Conservation (phyloP, 1,139 yeast genomes). For the Kazachstania sp. region DNA sequence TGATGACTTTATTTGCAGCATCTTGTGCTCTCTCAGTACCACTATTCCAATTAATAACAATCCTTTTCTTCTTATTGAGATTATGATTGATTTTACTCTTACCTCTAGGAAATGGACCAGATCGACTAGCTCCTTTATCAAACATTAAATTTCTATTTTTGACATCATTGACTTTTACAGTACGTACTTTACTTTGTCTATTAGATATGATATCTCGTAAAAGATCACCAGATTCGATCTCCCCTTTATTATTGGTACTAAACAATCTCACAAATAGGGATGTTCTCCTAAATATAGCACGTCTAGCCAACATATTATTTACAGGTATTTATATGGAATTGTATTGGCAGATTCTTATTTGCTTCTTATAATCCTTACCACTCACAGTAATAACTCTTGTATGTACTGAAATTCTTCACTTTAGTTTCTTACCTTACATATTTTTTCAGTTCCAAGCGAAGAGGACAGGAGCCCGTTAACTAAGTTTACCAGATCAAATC, state of each 20-base stretch:
- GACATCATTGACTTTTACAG: not conserved
- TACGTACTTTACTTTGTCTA: not conserved
- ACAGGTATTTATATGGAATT: not conserved
- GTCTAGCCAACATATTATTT: not conserved
- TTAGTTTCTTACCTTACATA: too few relatives aligned
- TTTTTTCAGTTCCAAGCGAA: too few relatives aligned
- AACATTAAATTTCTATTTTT: not conserved
- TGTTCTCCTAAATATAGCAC: not conserved
- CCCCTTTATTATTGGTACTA: not conserved
- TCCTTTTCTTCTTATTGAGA: constrained; percentile 6
- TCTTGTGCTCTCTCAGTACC: constrained; percentile 27
- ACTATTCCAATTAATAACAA: constrained; percentile 21
- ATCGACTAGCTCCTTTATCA: not conserved
- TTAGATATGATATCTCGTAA: not conserved
- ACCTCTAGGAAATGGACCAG: not conserved
- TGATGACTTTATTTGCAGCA: constrained; percentile 21
- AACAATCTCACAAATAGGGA: not conserved
- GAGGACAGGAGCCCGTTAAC: too few relatives aligned
- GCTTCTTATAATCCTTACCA: too few relatives aligned
- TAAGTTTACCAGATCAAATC: too few relatives aligned
- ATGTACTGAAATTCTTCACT: too few relatives aligned
- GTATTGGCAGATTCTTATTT: too few relatives aligned
- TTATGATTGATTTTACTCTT: not conserved
- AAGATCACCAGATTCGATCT: not conserved
- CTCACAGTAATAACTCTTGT: too few relatives aligned